Evolutionary conservation across 2,329 filamentous ascomycete genomes (phyloP), one percentile per base, ranked within the genome.

Genomic region (Magnaporthiopsis rhizophila): DNA sequence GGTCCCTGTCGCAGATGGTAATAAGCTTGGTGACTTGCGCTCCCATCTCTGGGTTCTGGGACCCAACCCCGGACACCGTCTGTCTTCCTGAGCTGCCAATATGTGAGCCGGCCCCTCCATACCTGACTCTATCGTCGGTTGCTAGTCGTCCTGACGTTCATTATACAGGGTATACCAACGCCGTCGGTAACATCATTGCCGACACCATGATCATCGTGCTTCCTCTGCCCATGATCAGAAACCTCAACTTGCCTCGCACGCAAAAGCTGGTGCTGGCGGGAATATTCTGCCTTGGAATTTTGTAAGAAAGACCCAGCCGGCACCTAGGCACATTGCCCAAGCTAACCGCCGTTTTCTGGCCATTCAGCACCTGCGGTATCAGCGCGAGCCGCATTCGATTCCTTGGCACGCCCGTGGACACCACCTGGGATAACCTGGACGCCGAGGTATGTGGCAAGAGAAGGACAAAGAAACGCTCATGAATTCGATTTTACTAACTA

Each of bases 381-480:
- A 78, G 75, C 11, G 71, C 77, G 57, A 76, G 77, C 65, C 74
- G 77, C 24, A 72, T 78, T 58, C 72, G 74, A 34, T 78, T 73
- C 63, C 73, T 78, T 58, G 67, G 72, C 6, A 69, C 73, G 12
- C 72, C 71, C 28, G 66, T 70, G 11, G 76, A 78, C 64, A 70
- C 73, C 32, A 75, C 77, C 1, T 78, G 72, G 66, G 72, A 75
- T 65, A 78, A 77, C 64, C 59, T 38, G 32, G 59, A 61, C 21
- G 59, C 59, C 18, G 59, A 61, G 45, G 45, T 53, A n/a, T 53
- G 45, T 53, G 18, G 8, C 8, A 7, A 13, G 12, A 6, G 8
- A 28, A 8, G 12, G 11, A 32, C 32, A 59, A 3, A 13, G 21
- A 30, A 21, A 36, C 3, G 12, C 13, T 45, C 38, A 18, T 18